Evolutionary conservation across 768 basidiomycete genomes (phyloP).

Genomic region (Boletus reticulatus): DNA sequence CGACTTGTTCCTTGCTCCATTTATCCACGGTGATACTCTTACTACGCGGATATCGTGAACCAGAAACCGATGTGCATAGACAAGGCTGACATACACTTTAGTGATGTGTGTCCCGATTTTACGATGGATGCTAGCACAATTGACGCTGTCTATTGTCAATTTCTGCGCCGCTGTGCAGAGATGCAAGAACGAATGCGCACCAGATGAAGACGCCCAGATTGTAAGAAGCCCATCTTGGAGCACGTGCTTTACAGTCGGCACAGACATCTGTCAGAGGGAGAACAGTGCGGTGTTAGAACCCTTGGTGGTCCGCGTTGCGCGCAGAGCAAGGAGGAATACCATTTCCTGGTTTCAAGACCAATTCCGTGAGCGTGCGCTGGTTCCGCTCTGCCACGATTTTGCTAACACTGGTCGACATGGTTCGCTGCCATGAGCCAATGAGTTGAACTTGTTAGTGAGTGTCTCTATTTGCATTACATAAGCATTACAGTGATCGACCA

Average conservation of each 20-base stretch:
- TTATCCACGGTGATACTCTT: slow-evolving; percentile 88
- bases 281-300: slow-evolving; percentile 9
- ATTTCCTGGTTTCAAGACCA: slow-evolving; percentile 75
- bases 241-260: slow-evolving; percentile 87
- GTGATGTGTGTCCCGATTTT: slow-evolving; percentile 93
- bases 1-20: slow-evolving; percentile 88
- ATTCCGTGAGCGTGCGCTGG: slow-evolving; percentile 64
- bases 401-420: slow-evolving; percentile 38
- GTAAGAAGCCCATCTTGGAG: slow-evolving; percentile 87
- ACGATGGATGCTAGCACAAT: slow-evolving; percentile 89
- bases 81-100: slow-evolving; percentile 71
- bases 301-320: background rate
- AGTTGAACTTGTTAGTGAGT: background rate
- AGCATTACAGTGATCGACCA: slow-evolving; percentile 13
- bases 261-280: slow-evolving; percentile 60
- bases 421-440: background rate
- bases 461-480: slow-evolving; percentile 11
- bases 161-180: background rate
- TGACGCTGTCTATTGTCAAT: slow-evolving; percentile 48
- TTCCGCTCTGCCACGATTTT: slow-evolving; percentile 66
- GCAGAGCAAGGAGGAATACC: slow-evolving; percentile 42
- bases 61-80: background rate
- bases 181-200: slow-evolving; percentile 36
- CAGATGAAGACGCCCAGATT: slow-evolving; percentile 90
- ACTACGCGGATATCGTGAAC: slow-evolving; percentile 38